Evolutionary conservation across 495 filamentous ascomycete genomes (phyloP).

Genomic region (Penicillium odoratum): DNA sequence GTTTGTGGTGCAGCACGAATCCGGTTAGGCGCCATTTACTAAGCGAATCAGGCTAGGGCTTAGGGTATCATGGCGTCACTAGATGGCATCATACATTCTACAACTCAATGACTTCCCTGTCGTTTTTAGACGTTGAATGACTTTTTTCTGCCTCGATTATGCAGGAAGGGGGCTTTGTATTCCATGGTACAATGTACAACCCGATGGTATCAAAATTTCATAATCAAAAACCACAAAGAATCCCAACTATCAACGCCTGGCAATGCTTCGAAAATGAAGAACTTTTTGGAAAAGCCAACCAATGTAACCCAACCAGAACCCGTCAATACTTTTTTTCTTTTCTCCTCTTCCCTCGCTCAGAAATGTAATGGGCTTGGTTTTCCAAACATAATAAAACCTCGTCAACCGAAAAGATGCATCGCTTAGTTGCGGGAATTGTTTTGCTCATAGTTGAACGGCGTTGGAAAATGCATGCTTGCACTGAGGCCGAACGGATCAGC

Average conservation of each 20-base stretch:
- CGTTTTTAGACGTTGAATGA: not conserved
- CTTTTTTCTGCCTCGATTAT: not conserved
- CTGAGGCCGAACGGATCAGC: constrained; percentile 88
- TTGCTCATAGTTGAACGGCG: constrained; percentile 78
- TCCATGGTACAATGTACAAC: constrained; percentile 10
- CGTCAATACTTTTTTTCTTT: constrained; percentile 10
- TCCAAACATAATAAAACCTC: not conserved
- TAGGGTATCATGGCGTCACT: constrained; percentile 32
- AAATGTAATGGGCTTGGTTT: not conserved
- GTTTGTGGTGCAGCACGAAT: constrained; percentile 30
- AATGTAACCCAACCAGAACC: constrained; percentile 1
- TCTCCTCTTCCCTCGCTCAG: not conserved
- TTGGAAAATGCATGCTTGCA: constrained; percentile 92
- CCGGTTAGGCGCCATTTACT: constrained; percentile 30
- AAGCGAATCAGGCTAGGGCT: constrained; percentile 32
- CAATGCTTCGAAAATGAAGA: constrained; percentile 28
- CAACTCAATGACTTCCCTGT: not conserved
- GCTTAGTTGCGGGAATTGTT: constrained; percentile 41
- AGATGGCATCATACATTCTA: constrained; percentile 19
- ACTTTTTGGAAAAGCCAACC: constrained; percentile 21
- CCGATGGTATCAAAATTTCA: constrained; percentile 28
- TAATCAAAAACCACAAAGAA: constrained; percentile 3
- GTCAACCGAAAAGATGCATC: not conserved
- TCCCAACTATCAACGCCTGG: constrained; percentile 22
- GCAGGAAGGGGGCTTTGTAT: not conserved